Evolutionary conservation across 1,284 basidiomycete genomes (phyloP).

Genomic region (Ceratobasidium sp.): DNA sequence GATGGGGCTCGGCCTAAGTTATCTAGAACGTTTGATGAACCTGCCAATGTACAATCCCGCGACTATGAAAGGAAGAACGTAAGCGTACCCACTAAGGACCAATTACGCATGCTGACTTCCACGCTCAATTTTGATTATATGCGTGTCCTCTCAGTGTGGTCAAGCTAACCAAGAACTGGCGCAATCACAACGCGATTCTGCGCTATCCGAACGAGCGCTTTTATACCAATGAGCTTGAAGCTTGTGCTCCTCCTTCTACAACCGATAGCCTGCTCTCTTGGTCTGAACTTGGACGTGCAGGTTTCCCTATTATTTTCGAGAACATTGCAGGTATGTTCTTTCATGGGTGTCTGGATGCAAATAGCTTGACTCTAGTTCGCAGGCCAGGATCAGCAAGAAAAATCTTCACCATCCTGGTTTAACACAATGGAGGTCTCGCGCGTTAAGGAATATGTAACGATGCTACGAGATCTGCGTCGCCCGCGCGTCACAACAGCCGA

Average conservation of each 20-base stretch:
- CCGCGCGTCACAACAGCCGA: constrained; percentile 61
- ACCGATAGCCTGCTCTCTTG: constrained; percentile 61
- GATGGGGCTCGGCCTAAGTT: constrained; percentile 69
- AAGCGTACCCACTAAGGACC: constrained; percentile 49
- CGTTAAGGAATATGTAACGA: constrained; percentile 67
- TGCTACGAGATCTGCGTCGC: constrained; percentile 55
- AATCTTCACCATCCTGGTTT: constrained; percentile 75
- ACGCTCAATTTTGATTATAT: not conserved
- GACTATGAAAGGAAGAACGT: constrained; percentile 63
- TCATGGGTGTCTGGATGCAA: not conserved
- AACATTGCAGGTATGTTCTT: constrained; percentile 64
- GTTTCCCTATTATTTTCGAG: constrained; percentile 74
- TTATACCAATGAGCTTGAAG: constrained; percentile 67
- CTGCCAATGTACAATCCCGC: constrained; percentile 63
- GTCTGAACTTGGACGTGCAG: constrained; percentile 61
- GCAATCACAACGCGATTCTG: constrained; percentile 70
- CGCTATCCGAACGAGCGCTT: constrained; percentile 71
- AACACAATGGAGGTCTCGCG: constrained; percentile 70
- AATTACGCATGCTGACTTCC: not conserved
- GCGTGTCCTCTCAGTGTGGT: constrained; percentile 63
- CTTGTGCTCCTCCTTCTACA: constrained; percentile 60
- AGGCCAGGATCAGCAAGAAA: constrained; percentile 69
- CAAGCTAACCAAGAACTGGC: constrained; percentile 71
- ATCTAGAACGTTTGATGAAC: constrained; percentile 71
- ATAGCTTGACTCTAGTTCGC: not conserved